phyloP scores from a whole-genome alignment of 2,329 filamentous ascomycete genomes.

The Plectosphaerella cucumerina region DNA sequence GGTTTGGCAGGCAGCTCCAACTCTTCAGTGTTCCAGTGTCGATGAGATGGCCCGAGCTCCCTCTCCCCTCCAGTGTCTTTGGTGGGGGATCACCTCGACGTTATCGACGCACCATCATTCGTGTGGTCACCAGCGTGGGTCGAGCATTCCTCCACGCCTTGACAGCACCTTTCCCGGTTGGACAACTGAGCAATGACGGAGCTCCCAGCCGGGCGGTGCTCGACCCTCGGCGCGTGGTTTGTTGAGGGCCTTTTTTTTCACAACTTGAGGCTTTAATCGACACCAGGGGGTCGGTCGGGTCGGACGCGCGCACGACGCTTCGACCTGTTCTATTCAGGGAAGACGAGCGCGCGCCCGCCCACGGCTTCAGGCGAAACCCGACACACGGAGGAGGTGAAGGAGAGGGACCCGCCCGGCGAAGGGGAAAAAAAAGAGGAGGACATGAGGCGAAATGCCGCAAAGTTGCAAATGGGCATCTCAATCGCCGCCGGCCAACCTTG shows the following conservation, averaged over 20 bases:
- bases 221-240: background rate
- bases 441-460: too few relatives aligned
- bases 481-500: background rate
- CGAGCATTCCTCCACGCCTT: background rate
- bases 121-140: background rate
- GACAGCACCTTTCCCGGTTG: background rate
- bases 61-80: too few relatives aligned
- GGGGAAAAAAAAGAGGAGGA: too few relatives aligned
- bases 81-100: background rate
- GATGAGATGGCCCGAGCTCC: background rate
- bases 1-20: background rate
- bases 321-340: too few relatives aligned
- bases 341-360: too few relatives aligned
- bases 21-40: too few relatives aligned
- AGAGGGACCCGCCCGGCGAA: too few relatives aligned
- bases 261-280: background rate
- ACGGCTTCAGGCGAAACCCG: too few relatives aligned
- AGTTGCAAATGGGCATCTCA: background rate
- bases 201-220: background rate
- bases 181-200: background rate
- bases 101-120: background rate
- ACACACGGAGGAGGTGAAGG: too few relatives aligned
- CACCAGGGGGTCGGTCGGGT: background rate
- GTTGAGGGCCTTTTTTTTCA: slow-evolving; percentile 2
- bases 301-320: background rate